These are phyloP conservation scores for Aschersonia sp. DNA, from an alignment of 2,329 filamentous ascomycete species.

Conservation along the genomic window DNA sequence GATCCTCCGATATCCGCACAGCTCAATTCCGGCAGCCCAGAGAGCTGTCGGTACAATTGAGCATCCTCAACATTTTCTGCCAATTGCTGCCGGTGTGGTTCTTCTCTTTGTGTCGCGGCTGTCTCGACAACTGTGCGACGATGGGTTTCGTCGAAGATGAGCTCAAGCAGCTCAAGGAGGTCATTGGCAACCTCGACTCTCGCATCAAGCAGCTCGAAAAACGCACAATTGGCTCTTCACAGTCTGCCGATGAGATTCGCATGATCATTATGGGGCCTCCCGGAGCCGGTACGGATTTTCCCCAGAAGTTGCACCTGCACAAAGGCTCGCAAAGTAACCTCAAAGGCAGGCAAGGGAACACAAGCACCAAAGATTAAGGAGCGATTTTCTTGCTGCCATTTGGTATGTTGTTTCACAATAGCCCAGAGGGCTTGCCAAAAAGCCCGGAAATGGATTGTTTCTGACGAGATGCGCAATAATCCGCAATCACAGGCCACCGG, in stretches of 20 bases:
- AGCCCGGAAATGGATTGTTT: not conserved
- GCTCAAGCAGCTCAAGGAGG: conserved; percentile 70
- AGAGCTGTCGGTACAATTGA: not conserved
- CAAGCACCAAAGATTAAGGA: conserved; percentile 98
- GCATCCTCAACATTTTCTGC: not conserved
- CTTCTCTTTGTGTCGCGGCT: conserved; percentile 4
- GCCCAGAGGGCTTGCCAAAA: not conserved
- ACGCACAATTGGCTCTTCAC: conserved; percentile 43
- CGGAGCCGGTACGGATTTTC: conserved; percentile 62
- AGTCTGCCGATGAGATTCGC: conserved; percentile 54
- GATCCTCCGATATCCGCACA: not conserved
- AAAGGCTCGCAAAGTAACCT: conserved; percentile 1
- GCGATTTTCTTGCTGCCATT: conserved; percentile 90
- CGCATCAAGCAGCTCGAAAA: conserved; percentile 76
- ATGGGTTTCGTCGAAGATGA: conserved; percentile 86
- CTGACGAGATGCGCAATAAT: conserved; percentile 1
- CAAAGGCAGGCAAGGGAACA: conserved; percentile 76
- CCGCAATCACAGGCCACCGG: conserved; percentile 61
- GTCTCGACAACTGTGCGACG: conserved; percentile 22
- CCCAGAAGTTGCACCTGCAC: not conserved
- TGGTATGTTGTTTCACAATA: conserved; percentile 46
- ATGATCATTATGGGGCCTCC: conserved; percentile 98
- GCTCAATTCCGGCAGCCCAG: not conserved
- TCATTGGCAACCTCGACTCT: conserved; percentile 70
- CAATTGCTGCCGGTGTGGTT: not conserved